A percentile compares a stretch with the other conserved stretches of the same genome.
These are phyloP conservation scores for Cyphellophora attinorum DNA, from an alignment of 2,329 filamentous ascomycete species.

Conservation along the genomic window DNA sequence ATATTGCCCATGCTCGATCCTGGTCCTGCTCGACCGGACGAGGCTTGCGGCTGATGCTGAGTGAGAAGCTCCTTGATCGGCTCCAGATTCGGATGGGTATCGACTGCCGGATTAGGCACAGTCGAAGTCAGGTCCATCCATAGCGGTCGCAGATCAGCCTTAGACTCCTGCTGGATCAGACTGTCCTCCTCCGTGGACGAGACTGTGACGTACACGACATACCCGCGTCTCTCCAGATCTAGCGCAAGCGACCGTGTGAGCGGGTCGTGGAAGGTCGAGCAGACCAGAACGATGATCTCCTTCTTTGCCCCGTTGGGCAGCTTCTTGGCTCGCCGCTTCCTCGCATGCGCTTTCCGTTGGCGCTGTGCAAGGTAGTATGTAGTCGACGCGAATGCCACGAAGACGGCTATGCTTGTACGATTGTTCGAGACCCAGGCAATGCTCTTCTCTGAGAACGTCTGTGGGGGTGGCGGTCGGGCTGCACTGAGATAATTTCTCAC, in stretches of 20 bases:
- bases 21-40: conserved; percentile 1
- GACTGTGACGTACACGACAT: conserved; percentile 86
- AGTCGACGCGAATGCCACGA: conserved; percentile 63
- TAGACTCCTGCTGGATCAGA: conserved; percentile 60
- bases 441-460: conserved; percentile 42
- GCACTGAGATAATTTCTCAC: conserved; percentile 14
- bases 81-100: conserved; percentile 19
- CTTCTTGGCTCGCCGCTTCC: conserved; percentile 65
- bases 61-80: conserved; percentile 17
- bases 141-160: conserved; percentile 72
- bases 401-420: conserved; percentile 61
- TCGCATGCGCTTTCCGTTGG: conserved; percentile 49
- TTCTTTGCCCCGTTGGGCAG: conserved; percentile 74
- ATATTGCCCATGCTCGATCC: conserved; percentile 15
- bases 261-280: conserved; percentile 67
- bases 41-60: conserved; percentile 2
- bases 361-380: conserved; percentile 48
- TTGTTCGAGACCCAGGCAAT: conserved; percentile 65
- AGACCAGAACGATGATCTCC: conserved; percentile 81
- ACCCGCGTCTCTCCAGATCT: conserved; percentile 83
- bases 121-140: conserved; percentile 69
- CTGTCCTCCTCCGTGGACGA: conserved; percentile 77
- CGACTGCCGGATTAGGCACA: conserved; percentile 13
- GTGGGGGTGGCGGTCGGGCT: conserved; percentile 30
- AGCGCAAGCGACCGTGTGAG: conserved; percentile 73